A percentile compares a stretch with the other conserved stretches of the same genome.
These are phyloP conservation scores for Rhododendron kiyosumense DNA, from an alignment of 148 eudicot genomes.

Conservation along the genomic window DNA sequence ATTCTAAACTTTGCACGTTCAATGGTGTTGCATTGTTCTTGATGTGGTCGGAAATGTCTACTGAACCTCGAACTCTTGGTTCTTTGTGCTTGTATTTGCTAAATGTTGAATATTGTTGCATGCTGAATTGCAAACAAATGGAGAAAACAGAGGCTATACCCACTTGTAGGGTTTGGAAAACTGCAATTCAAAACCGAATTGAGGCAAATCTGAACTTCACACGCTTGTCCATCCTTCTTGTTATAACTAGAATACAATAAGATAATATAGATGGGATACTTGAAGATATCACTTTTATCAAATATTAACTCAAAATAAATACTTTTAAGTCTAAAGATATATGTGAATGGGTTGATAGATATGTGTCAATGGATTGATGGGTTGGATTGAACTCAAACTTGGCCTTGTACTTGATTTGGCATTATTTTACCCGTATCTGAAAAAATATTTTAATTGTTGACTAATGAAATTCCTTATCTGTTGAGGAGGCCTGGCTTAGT, in stretches of 20 bases:
- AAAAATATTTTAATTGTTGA: not conserved
- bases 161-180: not conserved
- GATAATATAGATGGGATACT: not conserved
- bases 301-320: not conserved
- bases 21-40: slow-evolving; percentile 81
- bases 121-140: not conserved
- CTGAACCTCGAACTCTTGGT: not conserved
- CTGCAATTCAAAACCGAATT: not conserved
- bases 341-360: no score
- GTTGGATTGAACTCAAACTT: not conserved
- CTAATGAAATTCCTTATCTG: not conserved
- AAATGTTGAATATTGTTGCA: not conserved
- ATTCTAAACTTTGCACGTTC: slow-evolving; percentile 56
- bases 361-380: no score
- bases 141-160: not conserved
- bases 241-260: not conserved
- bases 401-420: not conserved
- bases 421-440: not conserved
- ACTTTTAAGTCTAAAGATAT: not conserved
- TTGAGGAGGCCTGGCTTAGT: not conserved
- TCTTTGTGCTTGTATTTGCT: not conserved
- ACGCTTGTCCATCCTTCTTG: not conserved
- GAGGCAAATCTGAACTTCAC: not conserved
- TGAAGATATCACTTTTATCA: not conserved
- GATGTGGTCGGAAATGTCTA: slow-evolving; percentile 76